Evolutionary conservation across 2,329 filamentous ascomycete genomes (phyloP).

Genomic region (Ophiostoma himal-ulmi): DNA sequence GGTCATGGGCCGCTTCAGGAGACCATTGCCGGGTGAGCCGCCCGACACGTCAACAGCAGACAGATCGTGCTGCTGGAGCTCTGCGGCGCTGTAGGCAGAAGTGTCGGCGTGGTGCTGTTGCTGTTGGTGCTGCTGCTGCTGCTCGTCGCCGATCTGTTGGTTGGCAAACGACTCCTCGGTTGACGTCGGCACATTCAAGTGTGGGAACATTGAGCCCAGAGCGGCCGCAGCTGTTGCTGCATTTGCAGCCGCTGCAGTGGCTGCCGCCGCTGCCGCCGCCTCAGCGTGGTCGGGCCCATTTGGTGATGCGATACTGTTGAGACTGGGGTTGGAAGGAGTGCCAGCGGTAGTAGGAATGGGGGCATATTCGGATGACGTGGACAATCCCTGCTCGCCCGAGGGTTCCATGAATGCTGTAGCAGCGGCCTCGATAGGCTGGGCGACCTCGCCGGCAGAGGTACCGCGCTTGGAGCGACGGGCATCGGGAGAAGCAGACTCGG

Average conservation of each 20-base stretch:
- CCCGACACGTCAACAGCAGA: constrained; percentile 27
- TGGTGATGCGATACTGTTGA: neutral
- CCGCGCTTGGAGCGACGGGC: constrained; percentile 47
- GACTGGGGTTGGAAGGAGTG: neutral
- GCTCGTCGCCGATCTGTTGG: constrained; percentile 38
- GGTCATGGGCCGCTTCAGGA: constrained; percentile 22
- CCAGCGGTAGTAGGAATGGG: constrained; percentile 47
- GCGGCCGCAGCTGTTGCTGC: constrained; percentile 54
- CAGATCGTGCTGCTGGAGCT: constrained; percentile 37
- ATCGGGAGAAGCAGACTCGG: constrained; percentile 44
- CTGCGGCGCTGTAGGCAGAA: constrained; percentile 32
- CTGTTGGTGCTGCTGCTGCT: constrained; percentile 13
- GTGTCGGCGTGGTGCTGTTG: constrained; percentile 30
- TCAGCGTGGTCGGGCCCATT: constrained; percentile 43
- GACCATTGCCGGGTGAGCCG: constrained; percentile 23
- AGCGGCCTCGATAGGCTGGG: constrained; percentile 37
- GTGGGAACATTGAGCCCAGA: constrained; percentile 53
- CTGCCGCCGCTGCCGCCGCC: constrained; percentile 37
- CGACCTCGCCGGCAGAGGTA: constrained; percentile 42
- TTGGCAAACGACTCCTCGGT: constrained; percentile 56
- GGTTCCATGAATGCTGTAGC: constrained; percentile 51
- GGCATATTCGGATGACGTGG: constrained; percentile 45
- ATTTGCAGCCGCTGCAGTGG: constrained; percentile 46
- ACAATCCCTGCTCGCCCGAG: constrained; percentile 39
- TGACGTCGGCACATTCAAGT: constrained; percentile 51